phyloP scores from a whole-genome alignment of 441 rosid genomes.

The Pelargonium myrrhifolium region DNA sequence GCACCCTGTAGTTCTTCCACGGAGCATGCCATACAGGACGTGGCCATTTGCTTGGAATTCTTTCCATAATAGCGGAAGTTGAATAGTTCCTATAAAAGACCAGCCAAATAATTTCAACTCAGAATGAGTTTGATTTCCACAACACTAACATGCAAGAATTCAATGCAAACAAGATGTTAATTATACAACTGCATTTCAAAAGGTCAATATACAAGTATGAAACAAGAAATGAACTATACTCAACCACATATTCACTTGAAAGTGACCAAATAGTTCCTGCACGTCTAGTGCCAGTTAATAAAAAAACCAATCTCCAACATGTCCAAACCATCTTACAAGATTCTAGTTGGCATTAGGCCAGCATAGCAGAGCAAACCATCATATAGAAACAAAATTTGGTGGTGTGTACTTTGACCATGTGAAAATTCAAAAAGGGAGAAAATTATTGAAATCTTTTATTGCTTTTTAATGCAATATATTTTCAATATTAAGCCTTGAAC shows the following conservation, averaged over 20 bases:
- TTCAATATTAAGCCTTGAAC: background rate
- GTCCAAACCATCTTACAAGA: background rate
- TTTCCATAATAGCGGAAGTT: conserved; percentile 83
- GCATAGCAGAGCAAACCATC: background rate
- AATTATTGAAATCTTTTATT: background rate
- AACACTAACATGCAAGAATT: background rate
- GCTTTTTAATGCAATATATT: background rate
- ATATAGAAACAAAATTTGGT: background rate
- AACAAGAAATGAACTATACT: background rate
- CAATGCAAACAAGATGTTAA: background rate
- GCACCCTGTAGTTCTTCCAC: conserved; percentile 97
- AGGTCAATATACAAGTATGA: background rate
- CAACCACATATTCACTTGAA: background rate
- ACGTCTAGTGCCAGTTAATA: background rate
- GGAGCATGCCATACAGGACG: conserved; percentile 97
- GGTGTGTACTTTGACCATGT: background rate
- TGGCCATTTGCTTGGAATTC: conserved; percentile 97
- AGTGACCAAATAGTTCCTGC: background rate
- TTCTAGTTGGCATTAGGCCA: background rate
- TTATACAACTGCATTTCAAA: background rate
- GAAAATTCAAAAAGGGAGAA: background rate
- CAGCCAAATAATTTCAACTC: conserved; percentile 10
- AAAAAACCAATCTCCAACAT: background rate
- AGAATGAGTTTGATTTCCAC: background rate
- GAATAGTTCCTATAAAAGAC: conserved; percentile 41